Percentiles rank a stretch among this genome's conserved stretches.
phyloP scores from a whole-genome alignment of 2,329 filamentous ascomycete species.

The Hirsutella rhossiliensis region DNA sequence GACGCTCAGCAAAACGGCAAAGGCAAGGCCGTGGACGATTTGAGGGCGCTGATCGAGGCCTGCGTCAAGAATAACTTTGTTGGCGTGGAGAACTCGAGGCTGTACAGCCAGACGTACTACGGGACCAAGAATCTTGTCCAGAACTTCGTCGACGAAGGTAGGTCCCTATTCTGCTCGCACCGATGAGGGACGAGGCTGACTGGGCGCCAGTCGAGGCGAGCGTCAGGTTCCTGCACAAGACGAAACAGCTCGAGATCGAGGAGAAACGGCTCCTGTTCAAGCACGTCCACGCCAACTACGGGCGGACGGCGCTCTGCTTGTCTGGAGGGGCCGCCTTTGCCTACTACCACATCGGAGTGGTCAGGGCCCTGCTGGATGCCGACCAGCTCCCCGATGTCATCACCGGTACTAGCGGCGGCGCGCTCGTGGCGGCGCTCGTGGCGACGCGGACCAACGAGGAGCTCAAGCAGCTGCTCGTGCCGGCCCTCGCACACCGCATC shows the following conservation, averaged over 20 bases:
- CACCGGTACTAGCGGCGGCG: slow-evolving; percentile 90
- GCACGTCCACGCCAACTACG: slow-evolving; percentile 80
- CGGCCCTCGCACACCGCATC: slow-evolving; percentile 74
- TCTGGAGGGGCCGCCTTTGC: slow-evolving; percentile 91
- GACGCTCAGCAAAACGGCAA: slow-evolving; percentile 19
- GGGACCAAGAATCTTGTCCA: slow-evolving; percentile 95
- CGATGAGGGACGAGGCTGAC: background rate
- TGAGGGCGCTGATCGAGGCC: slow-evolving; percentile 68
- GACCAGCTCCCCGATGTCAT: slow-evolving; percentile 84
- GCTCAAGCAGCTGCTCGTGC: slow-evolving; percentile 71
- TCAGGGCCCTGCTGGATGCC: slow-evolving; percentile 79
- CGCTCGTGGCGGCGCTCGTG: slow-evolving; percentile 75
- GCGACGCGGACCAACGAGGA: slow-evolving; percentile 89
- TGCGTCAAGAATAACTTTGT: slow-evolving; percentile 98
- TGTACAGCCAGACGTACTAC: slow-evolving; percentile 98
- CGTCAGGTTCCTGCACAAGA: slow-evolving; percentile 56
- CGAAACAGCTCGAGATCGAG: slow-evolving; percentile 53
- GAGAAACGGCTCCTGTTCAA: slow-evolving; percentile 78
- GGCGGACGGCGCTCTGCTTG: slow-evolving; percentile 81
- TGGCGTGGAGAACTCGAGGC: slow-evolving; percentile 79
- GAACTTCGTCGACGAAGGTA: slow-evolving; percentile 74
- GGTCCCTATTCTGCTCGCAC: slow-evolving; percentile 7
- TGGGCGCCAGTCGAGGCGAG: slow-evolving; percentile 43
- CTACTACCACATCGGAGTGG: slow-evolving; percentile 92
- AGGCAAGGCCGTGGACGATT: slow-evolving; percentile 54